These are phyloP conservation scores for Pythium sukuiense DNA, from an alignment of 352 stramenopile species.

Conservation along the genomic window DNA sequence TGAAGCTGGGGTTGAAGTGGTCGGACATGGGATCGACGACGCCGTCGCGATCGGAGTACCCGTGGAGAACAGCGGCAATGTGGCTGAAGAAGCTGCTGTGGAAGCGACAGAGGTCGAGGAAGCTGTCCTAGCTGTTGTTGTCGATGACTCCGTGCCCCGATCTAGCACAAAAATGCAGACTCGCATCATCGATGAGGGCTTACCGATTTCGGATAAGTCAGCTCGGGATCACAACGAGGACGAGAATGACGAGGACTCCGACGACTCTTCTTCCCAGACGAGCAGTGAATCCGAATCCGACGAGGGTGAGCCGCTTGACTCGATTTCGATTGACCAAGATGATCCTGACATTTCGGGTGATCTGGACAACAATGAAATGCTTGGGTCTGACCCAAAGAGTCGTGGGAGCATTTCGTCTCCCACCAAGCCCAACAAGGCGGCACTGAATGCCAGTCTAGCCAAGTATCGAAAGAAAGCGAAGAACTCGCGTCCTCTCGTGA, in stretches of 20 bases:
- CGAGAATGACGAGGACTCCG: constrained; percentile 15
- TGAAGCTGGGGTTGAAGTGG: background rate
- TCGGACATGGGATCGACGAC: constrained; percentile 12
- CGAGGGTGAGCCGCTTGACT: constrained; percentile 22
- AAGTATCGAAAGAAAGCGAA: constrained; percentile 83
- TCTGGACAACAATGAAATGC: constrained; percentile 55
- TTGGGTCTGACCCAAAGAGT: constrained; percentile 31
- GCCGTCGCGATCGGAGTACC: constrained; percentile 20
- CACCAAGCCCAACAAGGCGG: constrained; percentile 25
- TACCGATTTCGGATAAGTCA: constrained; percentile 9
- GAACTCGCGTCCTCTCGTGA: constrained; percentile 53
- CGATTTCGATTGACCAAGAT: constrained; percentile 23
- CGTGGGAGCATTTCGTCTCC: constrained; percentile 17
- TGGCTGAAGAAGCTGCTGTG: background rate
- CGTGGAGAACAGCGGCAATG: constrained; percentile 5
- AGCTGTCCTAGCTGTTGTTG: constrained; percentile 7
- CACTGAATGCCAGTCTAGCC: constrained; percentile 53
- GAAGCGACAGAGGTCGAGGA: constrained; percentile 3
- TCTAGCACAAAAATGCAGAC: background rate
- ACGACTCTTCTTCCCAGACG: constrained; percentile 17
- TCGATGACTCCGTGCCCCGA: background rate
- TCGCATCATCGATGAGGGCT: constrained; percentile 10
- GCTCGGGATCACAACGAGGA: background rate
- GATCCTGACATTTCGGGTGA: constrained; percentile 28
- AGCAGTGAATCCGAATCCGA: constrained; percentile 23